Evolutionary conservation across 78 protist species (phyloP).

Genomic region (Dictyostelium firmibasis): DNA sequence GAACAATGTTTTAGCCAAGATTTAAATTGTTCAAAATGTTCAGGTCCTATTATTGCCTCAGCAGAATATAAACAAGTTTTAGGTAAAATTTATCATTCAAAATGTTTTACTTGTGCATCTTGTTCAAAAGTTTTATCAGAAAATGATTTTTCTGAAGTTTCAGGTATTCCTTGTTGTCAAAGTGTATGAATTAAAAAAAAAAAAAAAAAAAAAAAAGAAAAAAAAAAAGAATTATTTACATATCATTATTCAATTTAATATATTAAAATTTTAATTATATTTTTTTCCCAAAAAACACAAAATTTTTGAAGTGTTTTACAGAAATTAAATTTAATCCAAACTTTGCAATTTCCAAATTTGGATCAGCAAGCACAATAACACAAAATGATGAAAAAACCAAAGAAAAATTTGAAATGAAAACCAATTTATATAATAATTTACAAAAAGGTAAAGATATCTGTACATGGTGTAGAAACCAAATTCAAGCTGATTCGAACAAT

Average conservation of each 20-base stretch:
- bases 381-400: neutral
- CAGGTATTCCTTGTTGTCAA: conserved; percentile 33
- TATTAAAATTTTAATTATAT: neutral
- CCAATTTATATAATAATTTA: conserved; percentile 14
- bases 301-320: neutral
- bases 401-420: conserved; percentile 14
- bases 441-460: conserved; percentile 59
- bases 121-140: neutral
- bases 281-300: no score
- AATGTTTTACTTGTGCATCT: conserved; percentile 28
- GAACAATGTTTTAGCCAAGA: conserved; percentile 1
- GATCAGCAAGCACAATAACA: neutral
- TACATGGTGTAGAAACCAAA: conserved; percentile 27
- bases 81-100: neutral
- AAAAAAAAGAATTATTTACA: no score
- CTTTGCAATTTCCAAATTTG: neutral
- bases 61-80: neutral
- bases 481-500: neutral
- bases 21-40: conserved; percentile 22
- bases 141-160: neutral
- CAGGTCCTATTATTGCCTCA: neutral
- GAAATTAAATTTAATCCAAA: neutral
- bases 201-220: neutral
- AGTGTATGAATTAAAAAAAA: neutral
- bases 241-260: no score